Conservation (phyloP, 2,329 filamentous ascomycete species). For the Intubia oerlemansii region DNA sequence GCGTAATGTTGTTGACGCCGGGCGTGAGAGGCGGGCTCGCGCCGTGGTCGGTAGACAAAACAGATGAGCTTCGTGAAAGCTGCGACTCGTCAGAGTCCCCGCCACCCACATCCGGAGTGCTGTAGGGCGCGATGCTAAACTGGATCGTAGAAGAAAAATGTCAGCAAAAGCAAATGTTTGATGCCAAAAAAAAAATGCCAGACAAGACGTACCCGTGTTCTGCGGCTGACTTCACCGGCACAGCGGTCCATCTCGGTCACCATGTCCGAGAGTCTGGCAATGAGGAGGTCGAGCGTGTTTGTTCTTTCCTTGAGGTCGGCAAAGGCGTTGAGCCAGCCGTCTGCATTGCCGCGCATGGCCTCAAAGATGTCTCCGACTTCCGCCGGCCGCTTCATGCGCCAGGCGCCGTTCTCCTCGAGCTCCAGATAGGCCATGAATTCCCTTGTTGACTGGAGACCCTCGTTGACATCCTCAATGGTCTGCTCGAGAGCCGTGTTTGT, state of each 20-base stretch:
- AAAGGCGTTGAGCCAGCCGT: constrained; percentile 73
- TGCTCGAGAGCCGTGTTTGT: constrained; percentile 59
- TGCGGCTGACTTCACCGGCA: constrained; percentile 64
- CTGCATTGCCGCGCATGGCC: constrained; percentile 82
- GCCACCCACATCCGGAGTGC: constrained; percentile 4
- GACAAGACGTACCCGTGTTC: constrained; percentile 39
- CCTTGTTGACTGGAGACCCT: constrained; percentile 54
- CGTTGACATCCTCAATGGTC: constrained; percentile 55
- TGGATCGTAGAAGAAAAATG: too few relatives aligned
- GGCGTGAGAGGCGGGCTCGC: constrained; percentile 7
- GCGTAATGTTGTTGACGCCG: constrained; percentile 5
- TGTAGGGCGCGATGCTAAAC: constrained; percentile 12
- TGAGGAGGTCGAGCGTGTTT: constrained; percentile 43
- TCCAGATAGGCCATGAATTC: constrained; percentile 59
- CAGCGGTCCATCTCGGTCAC: constrained; percentile 72
- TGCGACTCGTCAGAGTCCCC: constrained; percentile 4
- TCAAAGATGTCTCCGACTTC: constrained; percentile 48
- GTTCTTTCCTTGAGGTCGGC: constrained; percentile 54
- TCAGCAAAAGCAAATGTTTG: not conserved
- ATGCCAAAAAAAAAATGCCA: not conserved
- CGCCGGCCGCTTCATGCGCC: constrained; percentile 38
- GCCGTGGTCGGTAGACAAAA: constrained; percentile 4
- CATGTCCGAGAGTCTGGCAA: constrained; percentile 54
- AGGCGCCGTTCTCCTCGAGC: constrained; percentile 38
- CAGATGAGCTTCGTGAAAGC: constrained; percentile 4